These are phyloP conservation scores for Cladochytrium replicatum DNA, from an alignment of 192 early-diverging fungal genomes.

Conservation along the genomic window DNA sequence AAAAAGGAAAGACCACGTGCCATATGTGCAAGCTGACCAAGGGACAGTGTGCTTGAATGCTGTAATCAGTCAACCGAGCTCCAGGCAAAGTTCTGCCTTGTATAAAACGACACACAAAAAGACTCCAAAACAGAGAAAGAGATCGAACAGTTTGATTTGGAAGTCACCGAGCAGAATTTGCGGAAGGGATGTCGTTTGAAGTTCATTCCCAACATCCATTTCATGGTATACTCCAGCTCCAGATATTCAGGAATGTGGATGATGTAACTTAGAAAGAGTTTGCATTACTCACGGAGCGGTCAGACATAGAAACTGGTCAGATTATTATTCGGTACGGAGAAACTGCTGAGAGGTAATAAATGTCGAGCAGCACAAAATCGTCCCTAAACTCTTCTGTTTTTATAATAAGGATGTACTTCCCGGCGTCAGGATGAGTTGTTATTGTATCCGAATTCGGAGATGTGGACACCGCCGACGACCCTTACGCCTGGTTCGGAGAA, in stretches of 20 bases:
- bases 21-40: conserved; percentile 30
- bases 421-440: conserved; percentile 8
- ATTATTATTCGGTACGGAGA: conserved; percentile 27
- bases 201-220: no score
- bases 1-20: conserved; percentile 19
- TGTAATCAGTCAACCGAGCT: conserved; percentile 27
- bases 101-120: conserved; percentile 12
- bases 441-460: conserved; percentile 12
- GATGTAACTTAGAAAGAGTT: conserved; percentile 21
- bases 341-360: conserved; percentile 10
- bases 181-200: conserved; percentile 24
- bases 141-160: conserved; percentile 34
- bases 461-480: conserved; percentile 4
- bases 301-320: conserved; percentile 21
- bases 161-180: conserved; percentile 29
- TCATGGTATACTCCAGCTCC: conserved; percentile 11
- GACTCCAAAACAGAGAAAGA: neutral
- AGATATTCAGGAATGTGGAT: conserved; percentile 27
- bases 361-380: neutral
- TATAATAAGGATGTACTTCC: conserved; percentile 6
- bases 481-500: conserved; percentile 26
- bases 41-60: conserved; percentile 20
- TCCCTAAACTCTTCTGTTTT: neutral
- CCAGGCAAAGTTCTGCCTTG: conserved; percentile 19
- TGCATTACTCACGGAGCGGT: conserved; percentile 23